A percentile compares a stretch with the other conserved stretches of the same genome.
phyloP scores from a whole-genome alignment of 2,329 filamentous ascomycete species.

The Apiospora sp. region DNA sequence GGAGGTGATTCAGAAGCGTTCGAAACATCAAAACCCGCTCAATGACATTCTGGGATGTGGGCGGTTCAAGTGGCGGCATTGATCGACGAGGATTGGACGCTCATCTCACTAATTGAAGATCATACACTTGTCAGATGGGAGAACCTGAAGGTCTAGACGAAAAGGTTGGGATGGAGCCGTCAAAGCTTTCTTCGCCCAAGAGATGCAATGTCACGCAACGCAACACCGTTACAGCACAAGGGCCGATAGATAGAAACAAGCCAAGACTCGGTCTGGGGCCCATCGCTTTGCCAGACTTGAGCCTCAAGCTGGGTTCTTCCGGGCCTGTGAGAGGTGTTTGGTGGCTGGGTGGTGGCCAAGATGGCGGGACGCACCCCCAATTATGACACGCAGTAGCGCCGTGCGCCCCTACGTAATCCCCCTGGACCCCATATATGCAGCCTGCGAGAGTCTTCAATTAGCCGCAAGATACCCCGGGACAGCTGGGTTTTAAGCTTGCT shows the following conservation, averaged over 20 bases:
- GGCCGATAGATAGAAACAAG: slow-evolving; percentile 10
- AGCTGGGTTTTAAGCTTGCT: neutral
- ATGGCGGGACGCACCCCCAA: slow-evolving; percentile 2
- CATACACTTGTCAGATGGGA: slow-evolving; percentile 16
- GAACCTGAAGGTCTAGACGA: slow-evolving; percentile 14
- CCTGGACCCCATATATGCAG: neutral
- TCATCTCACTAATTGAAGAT: slow-evolving; percentile 20
- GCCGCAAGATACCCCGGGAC: neutral
- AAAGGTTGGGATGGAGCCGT: neutral
- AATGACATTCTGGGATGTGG: neutral
- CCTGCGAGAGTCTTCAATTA: neutral
- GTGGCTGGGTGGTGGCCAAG: slow-evolving; percentile 5
- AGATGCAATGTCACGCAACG: neutral
- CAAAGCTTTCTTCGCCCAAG: slow-evolving; percentile 2
- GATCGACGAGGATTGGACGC: slow-evolving; percentile 12
- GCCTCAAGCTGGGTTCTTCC: neutral
- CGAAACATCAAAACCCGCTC: slow-evolving; percentile 15
- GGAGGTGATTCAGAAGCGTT: slow-evolving; percentile 19
- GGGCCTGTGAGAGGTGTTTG: neutral
- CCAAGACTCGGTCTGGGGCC: neutral
- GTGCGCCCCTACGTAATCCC: neutral
- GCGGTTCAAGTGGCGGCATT: neutral
- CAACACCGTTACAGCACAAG: too few species aligned
- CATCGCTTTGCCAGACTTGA: neutral
- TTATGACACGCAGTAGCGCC: slow-evolving; percentile 16